Conservation (phyloP, 345 rosid genomes). For the Zanthoxylum bungeanum region DNA sequence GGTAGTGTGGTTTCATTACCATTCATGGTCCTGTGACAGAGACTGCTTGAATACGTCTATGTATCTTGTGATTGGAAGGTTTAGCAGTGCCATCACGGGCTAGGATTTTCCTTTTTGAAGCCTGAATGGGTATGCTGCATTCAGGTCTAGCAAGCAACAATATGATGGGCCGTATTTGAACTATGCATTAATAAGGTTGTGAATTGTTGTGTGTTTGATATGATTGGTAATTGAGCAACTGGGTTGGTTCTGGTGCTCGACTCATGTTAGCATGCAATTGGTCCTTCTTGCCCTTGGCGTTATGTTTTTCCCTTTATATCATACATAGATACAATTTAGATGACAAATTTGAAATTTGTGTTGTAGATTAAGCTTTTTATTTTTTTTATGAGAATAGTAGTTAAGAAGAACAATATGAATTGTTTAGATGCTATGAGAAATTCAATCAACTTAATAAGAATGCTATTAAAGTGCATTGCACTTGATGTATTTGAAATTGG, state of each 20-base stretch:
- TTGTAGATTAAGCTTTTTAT: not conserved
- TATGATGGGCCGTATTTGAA: not conserved
- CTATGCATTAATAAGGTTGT: not conserved
- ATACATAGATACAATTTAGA: not conserved
- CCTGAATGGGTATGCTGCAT: not conserved
- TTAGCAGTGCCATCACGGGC: too few relatives aligned
- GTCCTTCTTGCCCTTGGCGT: not conserved
- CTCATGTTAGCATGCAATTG: not conserved
- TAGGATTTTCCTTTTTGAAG: not conserved
- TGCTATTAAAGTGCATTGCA: constrained; percentile 2
- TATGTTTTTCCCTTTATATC: not conserved
- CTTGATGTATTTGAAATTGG: not conserved
- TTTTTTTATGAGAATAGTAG: not conserved
- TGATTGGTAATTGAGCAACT: not conserved
- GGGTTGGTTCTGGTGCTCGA: not conserved
- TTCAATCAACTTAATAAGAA: not conserved
- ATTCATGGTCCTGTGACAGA: not conserved
- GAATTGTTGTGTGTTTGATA: not conserved
- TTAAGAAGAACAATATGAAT: not conserved
- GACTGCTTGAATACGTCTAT: not conserved
- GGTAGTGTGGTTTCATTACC: not conserved
- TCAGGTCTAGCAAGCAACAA: not conserved
- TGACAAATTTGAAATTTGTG: not conserved
- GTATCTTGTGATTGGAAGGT: not conserved
- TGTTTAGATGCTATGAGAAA: not conserved